Evolutionary conservation across 768 basidiomycete genomes (phyloP).

Genomic region (Dioszegia crocea): DNA sequence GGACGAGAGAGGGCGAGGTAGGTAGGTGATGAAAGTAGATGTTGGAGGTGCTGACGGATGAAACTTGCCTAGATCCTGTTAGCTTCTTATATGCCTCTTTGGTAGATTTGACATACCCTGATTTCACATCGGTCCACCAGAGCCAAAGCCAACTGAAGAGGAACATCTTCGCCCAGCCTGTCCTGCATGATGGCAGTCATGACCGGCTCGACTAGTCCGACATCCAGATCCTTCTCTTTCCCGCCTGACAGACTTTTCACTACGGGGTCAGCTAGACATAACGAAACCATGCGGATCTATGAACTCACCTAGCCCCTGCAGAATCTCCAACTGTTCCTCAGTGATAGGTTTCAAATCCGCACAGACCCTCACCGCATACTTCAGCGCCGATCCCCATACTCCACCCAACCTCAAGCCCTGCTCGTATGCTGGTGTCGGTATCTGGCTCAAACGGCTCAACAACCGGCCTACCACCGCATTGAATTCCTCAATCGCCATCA

Average conservation of each 20-base stretch:
- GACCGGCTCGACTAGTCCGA: conserved; percentile 65
- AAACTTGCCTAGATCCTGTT: conserved; percentile 25
- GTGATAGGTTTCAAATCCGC: conserved; percentile 10
- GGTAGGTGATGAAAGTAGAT: conserved; percentile 62
- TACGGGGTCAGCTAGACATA: neutral
- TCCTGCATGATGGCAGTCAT: conserved; percentile 62
- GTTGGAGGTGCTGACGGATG: conserved; percentile 61
- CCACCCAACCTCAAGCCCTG: neutral
- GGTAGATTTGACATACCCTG: conserved; percentile 57
- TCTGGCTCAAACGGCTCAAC: neutral
- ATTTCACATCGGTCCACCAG: conserved; percentile 55
- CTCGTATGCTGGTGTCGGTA: neutral
- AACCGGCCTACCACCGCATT: neutral
- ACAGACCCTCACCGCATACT: conserved; percentile 15
- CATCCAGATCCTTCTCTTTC: conserved; percentile 9
- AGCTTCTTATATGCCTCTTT: neutral
- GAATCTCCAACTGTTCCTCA: neutral
- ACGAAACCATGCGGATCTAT: neutral
- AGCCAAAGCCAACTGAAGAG: conserved; percentile 54
- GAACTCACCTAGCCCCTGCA: conserved; percentile 20
- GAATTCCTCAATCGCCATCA: neutral
- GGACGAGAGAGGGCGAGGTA: conserved; percentile 46
- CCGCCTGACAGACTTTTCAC: neutral
- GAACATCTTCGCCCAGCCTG: conserved; percentile 51
- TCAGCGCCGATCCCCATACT: neutral